Evolutionary conservation across 345 rosid species (phyloP).

Genomic region (Gossypium rotundifolium): DNA sequence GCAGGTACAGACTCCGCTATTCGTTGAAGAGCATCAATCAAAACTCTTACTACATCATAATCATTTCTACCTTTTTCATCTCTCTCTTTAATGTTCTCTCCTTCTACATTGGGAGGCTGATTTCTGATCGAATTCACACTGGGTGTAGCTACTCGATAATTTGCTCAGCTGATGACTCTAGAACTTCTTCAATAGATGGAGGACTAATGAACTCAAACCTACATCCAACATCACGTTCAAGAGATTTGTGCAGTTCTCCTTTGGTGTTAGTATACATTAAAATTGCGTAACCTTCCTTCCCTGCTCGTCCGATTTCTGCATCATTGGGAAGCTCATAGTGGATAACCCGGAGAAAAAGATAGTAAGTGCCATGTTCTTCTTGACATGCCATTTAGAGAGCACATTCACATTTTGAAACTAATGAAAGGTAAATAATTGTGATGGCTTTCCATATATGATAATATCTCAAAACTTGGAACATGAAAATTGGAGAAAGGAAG

Average conservation of each 20-base stretch:
- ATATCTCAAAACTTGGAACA: not conserved
- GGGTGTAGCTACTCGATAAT: slow-evolving; percentile 20
- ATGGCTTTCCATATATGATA: not conserved
- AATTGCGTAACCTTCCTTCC: slow-evolving; percentile 91
- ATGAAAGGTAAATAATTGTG: not conserved
- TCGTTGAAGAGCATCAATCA: too few relatives aligned
- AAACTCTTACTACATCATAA: too few relatives aligned
- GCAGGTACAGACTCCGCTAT: too few relatives aligned
- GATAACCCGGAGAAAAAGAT: slow-evolving; percentile 49
- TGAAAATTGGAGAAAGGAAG: not conserved
- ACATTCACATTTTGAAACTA: not conserved
- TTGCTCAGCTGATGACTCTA: slow-evolving; percentile 86
- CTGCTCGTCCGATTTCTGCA: slow-evolving; percentile 96
- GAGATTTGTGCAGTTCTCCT: slow-evolving; percentile 79
- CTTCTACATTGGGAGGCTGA: too few relatives aligned
- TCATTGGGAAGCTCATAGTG: slow-evolving; percentile 98
- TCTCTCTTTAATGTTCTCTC: too few relatives aligned
- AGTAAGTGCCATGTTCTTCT: slow-evolving; percentile 11
- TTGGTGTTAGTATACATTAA: slow-evolving; percentile 78
- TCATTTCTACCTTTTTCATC: too few relatives aligned
- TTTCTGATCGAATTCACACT: too few relatives aligned
- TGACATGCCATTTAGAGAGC: not conserved
- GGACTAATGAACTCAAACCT: slow-evolving; percentile 82
- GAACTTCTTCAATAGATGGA: slow-evolving; percentile 63
- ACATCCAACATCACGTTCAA: slow-evolving; percentile 92